phyloP scores from a whole-genome alignment of 495 filamentous ascomycete species.

The Xylaria bambusicola region DNA sequence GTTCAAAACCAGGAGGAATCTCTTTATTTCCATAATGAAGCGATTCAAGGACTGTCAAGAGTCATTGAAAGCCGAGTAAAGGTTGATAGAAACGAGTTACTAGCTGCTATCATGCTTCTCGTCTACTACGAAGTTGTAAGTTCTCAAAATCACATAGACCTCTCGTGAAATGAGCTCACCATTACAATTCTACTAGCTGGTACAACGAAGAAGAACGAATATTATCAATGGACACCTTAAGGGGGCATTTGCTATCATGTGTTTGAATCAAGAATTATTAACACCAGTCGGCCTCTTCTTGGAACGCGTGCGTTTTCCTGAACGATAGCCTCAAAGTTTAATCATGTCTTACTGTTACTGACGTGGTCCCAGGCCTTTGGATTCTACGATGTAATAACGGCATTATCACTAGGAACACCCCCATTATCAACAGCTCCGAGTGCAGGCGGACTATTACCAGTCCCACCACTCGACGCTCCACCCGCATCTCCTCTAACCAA shows the following conservation, averaged over 20 bases:
- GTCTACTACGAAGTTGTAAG: constrained; percentile 66
- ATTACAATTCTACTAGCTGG: constrained; percentile 44
- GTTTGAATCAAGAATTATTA: constrained; percentile 44
- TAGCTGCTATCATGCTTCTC: constrained; percentile 63
- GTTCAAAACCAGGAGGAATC: constrained; percentile 57
- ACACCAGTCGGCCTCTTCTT: constrained; percentile 57
- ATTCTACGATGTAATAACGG: constrained; percentile 66
- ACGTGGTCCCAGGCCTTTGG: constrained; percentile 53
- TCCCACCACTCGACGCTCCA: constrained; percentile 49
- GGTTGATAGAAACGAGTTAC: constrained; percentile 55
- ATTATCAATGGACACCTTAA: constrained; percentile 62
- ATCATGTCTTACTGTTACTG: constrained; percentile 15
- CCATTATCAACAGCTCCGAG: constrained; percentile 56
- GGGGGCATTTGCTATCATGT: constrained; percentile 62
- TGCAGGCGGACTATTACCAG: constrained; percentile 42
- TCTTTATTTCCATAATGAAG: constrained; percentile 60
- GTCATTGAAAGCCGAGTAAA: constrained; percentile 56
- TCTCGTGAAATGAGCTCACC: neutral
- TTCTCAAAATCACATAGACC: neutral
- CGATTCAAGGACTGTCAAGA: constrained; percentile 58
- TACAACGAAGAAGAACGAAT: constrained; percentile 58
- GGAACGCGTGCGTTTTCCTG: constrained; percentile 50
- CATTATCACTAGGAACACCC: constrained; percentile 61
- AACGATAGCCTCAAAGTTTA: neutral
- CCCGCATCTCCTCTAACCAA: constrained; percentile 47